Conservation (phyloP, 495 filamentous ascomycete species). For the Penicillium ochrochloron region DNA sequence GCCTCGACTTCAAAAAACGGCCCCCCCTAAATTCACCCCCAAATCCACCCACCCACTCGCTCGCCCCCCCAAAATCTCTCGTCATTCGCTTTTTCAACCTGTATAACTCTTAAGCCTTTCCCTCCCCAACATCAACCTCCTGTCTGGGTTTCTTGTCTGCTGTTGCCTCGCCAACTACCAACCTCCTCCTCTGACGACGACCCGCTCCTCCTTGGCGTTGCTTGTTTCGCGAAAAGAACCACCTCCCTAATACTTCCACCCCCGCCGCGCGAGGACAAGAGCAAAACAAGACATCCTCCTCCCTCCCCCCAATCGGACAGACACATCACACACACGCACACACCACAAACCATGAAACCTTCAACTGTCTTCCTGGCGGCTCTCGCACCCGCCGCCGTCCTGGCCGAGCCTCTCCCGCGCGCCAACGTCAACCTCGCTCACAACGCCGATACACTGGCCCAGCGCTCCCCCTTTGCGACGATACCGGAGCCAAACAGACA, state of each 20-base stretch:
- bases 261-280: not conserved
- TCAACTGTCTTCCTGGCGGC: slow-evolving; percentile 31
- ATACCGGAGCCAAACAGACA: slow-evolving; percentile 30
- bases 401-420: slow-evolving; percentile 30
- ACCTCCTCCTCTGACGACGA: slow-evolving; percentile 16
- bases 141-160: not conserved
- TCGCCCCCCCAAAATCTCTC: not conserved
- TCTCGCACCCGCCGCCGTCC: slow-evolving; percentile 40
- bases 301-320: not conserved
- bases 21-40: not conserved
- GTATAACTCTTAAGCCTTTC: not conserved
- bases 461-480: slow-evolving; percentile 34
- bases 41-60: not conserved
- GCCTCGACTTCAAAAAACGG: slow-evolving; percentile 2
- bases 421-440: slow-evolving; percentile 28
- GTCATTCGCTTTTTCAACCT: not conserved
- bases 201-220: slow-evolving; percentile 38
- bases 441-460: slow-evolving; percentile 31
- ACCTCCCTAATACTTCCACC: not conserved
- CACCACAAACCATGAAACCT: slow-evolving; percentile 39
- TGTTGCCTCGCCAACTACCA: slow-evolving; percentile 39
- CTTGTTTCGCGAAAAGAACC: slow-evolving; percentile 27
- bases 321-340: not conserved
- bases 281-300: slow-evolving; percentile 1
- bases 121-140: not conserved